A percentile compares a stretch with the other conserved stretches of the same genome.
phyloP scores from a whole-genome alignment of 176 grass and related monocot genomes.

The Sorghum bicolor region DNA sequence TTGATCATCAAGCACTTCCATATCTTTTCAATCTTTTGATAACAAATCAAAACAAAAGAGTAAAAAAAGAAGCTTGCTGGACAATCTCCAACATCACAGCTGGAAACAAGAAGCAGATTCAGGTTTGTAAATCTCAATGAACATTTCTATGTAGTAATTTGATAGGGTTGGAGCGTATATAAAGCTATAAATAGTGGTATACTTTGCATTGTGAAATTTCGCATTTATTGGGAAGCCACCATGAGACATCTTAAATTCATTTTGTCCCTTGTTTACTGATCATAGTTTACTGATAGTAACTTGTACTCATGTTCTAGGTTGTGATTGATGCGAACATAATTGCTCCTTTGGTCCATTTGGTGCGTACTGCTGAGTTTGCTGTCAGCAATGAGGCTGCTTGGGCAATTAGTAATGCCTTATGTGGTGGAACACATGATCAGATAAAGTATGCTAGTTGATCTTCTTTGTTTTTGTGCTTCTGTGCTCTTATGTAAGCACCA shows the following conservation, averaged over 20 bases:
- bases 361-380: conserved; percentile 46
- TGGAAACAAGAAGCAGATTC: conserved; percentile 69
- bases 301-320: conserved; percentile 21
- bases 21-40: conserved; percentile 53
- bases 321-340: conserved; percentile 55
- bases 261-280: background rate
- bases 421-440: conserved; percentile 50
- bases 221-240: background rate
- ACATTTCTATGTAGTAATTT: background rate
- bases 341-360: conserved; percentile 32
- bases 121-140: conserved; percentile 27
- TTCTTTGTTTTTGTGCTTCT: background rate
- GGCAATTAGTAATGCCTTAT: conserved; percentile 42
- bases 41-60: conserved; percentile 52
- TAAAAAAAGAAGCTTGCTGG: conserved; percentile 72
- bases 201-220: background rate
- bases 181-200: background rate
- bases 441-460: conserved; percentile 37
- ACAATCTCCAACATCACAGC: conserved; percentile 67
- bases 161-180: background rate
- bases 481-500: conserved; percentile 1
- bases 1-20: conserved; percentile 52
- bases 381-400: conserved; percentile 49
- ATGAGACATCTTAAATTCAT: conserved; percentile 1
- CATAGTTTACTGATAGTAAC: background rate